phyloP scores from a whole-genome alignment of 108 stramenopile species.

The Nannochloropsis oceanica region DNA sequence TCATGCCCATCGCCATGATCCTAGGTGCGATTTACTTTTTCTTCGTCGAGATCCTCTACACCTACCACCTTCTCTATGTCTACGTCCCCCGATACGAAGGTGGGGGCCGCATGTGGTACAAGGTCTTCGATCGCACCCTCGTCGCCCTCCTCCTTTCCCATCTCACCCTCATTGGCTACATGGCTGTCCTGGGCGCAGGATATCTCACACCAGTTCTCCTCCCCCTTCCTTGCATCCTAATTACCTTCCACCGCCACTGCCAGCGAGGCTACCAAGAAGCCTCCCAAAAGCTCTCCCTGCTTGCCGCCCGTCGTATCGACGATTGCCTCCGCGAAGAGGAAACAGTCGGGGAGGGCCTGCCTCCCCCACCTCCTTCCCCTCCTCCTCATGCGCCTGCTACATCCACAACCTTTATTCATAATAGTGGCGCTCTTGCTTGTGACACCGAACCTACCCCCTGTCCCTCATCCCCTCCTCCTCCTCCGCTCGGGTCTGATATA shows the following conservation, averaged over 20 bases:
- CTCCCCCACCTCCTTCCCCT: neutral
- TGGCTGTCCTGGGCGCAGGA: neutral
- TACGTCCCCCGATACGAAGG: conserved; percentile 3
- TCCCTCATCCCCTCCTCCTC: too few relatives aligned
- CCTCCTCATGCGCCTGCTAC: neutral
- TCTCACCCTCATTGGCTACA: conserved; percentile 2
- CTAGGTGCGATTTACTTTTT: neutral
- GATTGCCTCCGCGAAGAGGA: neutral
- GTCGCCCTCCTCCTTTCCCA: neutral
- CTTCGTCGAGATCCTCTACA: conserved; percentile 10
- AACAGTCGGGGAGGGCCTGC: neutral
- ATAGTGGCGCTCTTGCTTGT: too few relatives aligned
- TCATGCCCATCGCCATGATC: neutral
- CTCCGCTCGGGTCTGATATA: too few relatives aligned
- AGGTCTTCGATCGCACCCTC: conserved; percentile 5
- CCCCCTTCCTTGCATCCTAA: neutral
- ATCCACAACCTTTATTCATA: too few relatives aligned
- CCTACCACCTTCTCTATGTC: conserved; percentile 15
- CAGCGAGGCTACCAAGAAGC: neutral
- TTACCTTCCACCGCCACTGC: neutral
- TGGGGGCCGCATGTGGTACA: conserved; percentile 15
- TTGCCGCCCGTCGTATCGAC: neutral
- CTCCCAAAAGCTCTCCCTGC: neutral
- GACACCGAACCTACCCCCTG: too few relatives aligned
- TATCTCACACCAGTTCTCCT: neutral